These are phyloP conservation scores for Withania somnifera DNA, from an alignment of 305 asterid genomes.

Conservation along the genomic window DNA sequence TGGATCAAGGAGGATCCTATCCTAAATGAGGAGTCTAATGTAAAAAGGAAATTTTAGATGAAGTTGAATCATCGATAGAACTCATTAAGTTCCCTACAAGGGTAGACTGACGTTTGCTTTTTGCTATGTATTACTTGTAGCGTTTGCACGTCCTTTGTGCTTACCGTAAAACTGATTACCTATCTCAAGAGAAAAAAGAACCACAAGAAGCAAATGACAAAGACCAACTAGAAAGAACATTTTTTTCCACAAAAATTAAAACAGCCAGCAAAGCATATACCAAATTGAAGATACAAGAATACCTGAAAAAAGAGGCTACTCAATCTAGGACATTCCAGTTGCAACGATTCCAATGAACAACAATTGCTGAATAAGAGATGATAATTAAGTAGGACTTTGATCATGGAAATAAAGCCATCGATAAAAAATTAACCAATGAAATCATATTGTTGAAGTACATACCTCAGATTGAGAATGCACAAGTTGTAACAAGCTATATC, in stretches of 20 bases:
- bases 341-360: constrained; percentile 71
- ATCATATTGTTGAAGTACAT: constrained; percentile 11
- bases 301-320: constrained; percentile 98
- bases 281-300: constrained; percentile 1
- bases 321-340: constrained; percentile 83
- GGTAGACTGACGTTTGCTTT: background rate
- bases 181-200: background rate
- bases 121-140: background rate
- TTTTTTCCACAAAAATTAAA: background rate
- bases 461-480: constrained; percentile 88
- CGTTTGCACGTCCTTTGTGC: background rate
- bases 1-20: background rate
- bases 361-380: constrained; percentile 57
- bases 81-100: background rate
- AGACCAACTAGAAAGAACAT: background rate
- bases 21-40: background rate
- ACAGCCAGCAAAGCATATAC: background rate
- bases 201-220: background rate
- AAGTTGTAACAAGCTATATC: constrained; percentile 72
- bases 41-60: background rate
- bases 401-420: constrained; percentile 1
- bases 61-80: background rate
- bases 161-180: background rate
- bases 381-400: background rate
- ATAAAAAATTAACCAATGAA: background rate